Conservation (phyloP, 495 filamentous ascomycete genomes). For the Lichina pygmaea region DNA sequence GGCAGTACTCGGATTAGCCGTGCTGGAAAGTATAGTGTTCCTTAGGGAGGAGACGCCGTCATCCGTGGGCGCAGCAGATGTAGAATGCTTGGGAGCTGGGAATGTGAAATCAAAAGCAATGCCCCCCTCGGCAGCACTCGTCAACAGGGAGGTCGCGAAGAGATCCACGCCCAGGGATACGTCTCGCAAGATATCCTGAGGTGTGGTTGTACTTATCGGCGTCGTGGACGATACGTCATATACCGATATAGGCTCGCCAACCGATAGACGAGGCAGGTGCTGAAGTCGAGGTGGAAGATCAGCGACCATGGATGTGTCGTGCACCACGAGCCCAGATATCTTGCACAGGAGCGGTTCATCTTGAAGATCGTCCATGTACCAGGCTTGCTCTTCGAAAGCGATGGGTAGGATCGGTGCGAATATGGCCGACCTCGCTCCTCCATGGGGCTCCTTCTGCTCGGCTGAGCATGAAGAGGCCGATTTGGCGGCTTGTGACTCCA, state of each 20-base stretch:
- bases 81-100: slow-evolving; percentile 15
- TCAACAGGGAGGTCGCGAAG: slow-evolving; percentile 49
- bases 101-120: slow-evolving; percentile 66
- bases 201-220: slow-evolving; percentile 14
- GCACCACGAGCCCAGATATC: slow-evolving; percentile 59
- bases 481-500: too few species aligned
- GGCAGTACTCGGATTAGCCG: too few species aligned
- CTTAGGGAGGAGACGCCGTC: too few species aligned
- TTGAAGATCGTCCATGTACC: slow-evolving; percentile 44
- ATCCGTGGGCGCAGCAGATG: too few species aligned
- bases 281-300: slow-evolving; percentile 30
- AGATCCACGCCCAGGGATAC: slow-evolving; percentile 55
- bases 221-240: too few species aligned
- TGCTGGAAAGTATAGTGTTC: too few species aligned
- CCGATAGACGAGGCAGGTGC: slow-evolving; percentile 41
- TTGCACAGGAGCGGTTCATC: slow-evolving; percentile 16
- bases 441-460: not conserved
- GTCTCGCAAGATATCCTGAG: slow-evolving; percentile 49
- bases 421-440: slow-evolving; percentile 13
- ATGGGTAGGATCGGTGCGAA: slow-evolving; percentile 70
- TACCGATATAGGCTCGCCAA: slow-evolving; percentile 24
- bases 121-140: slow-evolving; percentile 51
- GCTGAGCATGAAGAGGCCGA: too few species aligned
- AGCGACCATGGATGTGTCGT: slow-evolving; percentile 41
- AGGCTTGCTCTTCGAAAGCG: slow-evolving; percentile 39